These are phyloP conservation scores for Stramenopiles sp. DNA, from an alignment of 352 stramenopile species.

Conservation along the genomic window DNA sequence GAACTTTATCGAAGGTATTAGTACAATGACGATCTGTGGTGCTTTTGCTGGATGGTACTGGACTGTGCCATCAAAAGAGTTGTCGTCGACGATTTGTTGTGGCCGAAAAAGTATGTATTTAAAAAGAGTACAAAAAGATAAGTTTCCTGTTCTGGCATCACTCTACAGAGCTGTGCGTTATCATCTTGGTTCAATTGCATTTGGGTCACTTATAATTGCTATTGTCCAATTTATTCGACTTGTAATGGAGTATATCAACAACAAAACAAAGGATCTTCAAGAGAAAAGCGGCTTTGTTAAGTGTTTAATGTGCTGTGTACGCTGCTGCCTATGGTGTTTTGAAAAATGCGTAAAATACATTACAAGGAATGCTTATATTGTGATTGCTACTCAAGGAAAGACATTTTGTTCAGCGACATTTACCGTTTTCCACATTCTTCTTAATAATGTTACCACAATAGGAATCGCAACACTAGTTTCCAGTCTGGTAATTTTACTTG, in stretches of 20 bases:
- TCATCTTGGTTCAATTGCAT: constrained; percentile 82
- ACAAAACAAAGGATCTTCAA: constrained; percentile 59
- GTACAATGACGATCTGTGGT: constrained; percentile 77
- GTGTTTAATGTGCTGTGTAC: constrained; percentile 50
- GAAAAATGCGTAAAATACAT: constrained; percentile 86
- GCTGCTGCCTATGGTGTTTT: constrained; percentile 82
- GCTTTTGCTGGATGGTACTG: constrained; percentile 77
- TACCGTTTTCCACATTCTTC: constrained; percentile 72
- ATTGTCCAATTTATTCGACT: constrained; percentile 80
- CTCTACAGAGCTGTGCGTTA: constrained; percentile 63
- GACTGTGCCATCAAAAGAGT: constrained; percentile 22
- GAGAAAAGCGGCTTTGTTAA: constrained; percentile 49
- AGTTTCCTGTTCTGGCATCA: constrained; percentile 37
- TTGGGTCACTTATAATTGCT: constrained; percentile 82
- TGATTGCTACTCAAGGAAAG: constrained; percentile 48
- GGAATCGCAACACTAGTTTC: constrained; percentile 62
- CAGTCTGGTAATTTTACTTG: constrained; percentile 67
- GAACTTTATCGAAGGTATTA: constrained; percentile 82
- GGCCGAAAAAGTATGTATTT: neutral
- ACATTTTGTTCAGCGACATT: constrained; percentile 60
- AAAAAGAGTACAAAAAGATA: constrained; percentile 26
- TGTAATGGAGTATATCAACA: constrained; percentile 68
- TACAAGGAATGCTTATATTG: constrained; percentile 88
- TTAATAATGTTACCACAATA: constrained; percentile 61
- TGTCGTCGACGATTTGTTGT: neutral